A percentile compares a stretch with the other conserved stretches of the same genome.
phyloP scores from a whole-genome alignment of 495 filamentous ascomycete species.

The Neurospora discreta region DNA sequence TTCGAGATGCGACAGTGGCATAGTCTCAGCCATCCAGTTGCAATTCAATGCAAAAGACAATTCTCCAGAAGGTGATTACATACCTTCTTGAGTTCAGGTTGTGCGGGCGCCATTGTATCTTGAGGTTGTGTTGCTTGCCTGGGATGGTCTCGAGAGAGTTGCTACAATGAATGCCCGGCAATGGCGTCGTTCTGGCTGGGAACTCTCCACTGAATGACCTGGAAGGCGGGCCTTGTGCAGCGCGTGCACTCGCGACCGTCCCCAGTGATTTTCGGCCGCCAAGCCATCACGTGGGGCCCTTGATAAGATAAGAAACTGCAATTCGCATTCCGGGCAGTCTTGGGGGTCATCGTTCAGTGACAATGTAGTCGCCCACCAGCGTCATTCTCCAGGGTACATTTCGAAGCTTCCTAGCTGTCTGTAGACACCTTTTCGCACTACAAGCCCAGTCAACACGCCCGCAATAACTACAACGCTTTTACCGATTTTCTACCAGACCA shows the following conservation, averaged over 20 bases:
- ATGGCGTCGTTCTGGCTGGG: neutral
- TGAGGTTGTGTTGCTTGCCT: constrained; percentile 2
- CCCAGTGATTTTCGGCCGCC: constrained; percentile 2
- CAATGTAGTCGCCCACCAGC: neutral
- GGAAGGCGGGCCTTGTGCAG: neutral
- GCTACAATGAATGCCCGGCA: neutral
- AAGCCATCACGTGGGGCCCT: constrained; percentile 2
- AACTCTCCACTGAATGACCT: constrained; percentile 1
- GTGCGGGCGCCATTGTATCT: constrained; percentile 88
- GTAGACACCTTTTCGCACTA: neutral
- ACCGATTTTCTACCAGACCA: neutral
- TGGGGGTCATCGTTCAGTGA: neutral
- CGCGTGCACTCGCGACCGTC: neutral
- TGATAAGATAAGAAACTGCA: constrained; percentile 18
- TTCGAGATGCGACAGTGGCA: neutral
- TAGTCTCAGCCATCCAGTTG: neutral
- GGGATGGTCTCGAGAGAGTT: neutral
- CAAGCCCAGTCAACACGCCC: neutral
- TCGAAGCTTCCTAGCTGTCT: neutral
- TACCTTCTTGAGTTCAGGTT: constrained; percentile 98
- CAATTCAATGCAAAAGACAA: too few relatives aligned
- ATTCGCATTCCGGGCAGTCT: neutral
- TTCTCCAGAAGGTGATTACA: constrained; percentile 2
- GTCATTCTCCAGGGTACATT: neutral
- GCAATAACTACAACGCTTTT: neutral